Evolutionary conservation across 192 early-diverging fungal species (phyloP), one percentile per base, ranked within the genome.

Genomic region (Gryganskiella cystojenkinii): DNA sequence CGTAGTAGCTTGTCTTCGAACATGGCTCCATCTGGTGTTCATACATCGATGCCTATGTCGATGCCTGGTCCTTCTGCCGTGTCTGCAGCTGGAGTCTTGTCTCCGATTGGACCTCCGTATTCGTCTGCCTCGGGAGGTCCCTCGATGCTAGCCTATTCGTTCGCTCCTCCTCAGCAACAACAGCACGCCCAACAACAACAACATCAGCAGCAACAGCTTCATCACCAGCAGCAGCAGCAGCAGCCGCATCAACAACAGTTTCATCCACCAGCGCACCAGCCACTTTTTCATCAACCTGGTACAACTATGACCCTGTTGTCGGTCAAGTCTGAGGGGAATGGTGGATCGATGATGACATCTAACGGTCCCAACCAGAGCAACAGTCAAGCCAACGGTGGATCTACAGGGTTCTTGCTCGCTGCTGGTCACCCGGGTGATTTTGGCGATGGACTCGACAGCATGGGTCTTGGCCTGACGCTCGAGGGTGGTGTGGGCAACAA

Each of bases 261-360:
- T 14, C 61, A 65, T 15, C 24, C 72, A 5, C 56, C 64, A 4
- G 53, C 64, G 4, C 64, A 67, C 25, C 45, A 53, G 33, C 61
- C 64, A 4, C 64, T 63, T n/a, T 60, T 68, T 17, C 74, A 76
- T 25, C 54, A 42, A 17, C 4, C 63, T 49, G 73, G 73, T 6
- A 19, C 65, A n/a, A 76, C 73, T 34, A 68, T 68, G 73, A 76
- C 73, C 4, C 25, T 76, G 28, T 46, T 76, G 10, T 76, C 73
- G 19, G 63, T 76, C 37, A 76, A 68, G 57, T 9, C 73, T 11
- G 66, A 67, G 19, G 65, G n/a, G n/a, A n/a, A n/a, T n/a, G n/a
- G 64, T 0, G 37, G 37, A 40, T 31, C 56, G 0, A 51, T 63
- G 65, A 52, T 75, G 71, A 30, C 49, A 15, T 27, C 24, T 11